These are phyloP conservation scores for Coprinopsis strossmayeri DNA, from an alignment of 768 basidiomycete genomes.

Conservation along the genomic window DNA sequence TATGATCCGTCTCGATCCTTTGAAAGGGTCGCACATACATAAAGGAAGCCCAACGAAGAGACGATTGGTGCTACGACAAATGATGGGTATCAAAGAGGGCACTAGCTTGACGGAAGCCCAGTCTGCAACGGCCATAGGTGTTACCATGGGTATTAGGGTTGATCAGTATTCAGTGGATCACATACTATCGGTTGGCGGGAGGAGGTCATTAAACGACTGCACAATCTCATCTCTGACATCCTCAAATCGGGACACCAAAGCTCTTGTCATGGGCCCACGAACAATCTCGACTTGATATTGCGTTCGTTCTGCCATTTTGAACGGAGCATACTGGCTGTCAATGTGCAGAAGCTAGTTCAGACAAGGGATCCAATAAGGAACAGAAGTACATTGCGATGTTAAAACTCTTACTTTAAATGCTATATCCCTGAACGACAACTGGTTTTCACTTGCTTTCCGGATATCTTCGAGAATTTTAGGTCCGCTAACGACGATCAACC, in stretches of 20 bases:
- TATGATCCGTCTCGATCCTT: neutral
- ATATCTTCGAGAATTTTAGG: slow-evolving; percentile 30
- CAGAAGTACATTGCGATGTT: neutral
- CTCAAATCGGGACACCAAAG: slow-evolving; percentile 3
- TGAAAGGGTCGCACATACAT: slow-evolving; percentile 26
- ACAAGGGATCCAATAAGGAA: neutral
- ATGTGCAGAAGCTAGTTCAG: slow-evolving; percentile 12
- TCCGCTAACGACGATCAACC: slow-evolving; percentile 31
- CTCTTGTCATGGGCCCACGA: slow-evolving; percentile 2
- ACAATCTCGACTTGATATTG: slow-evolving; percentile 7
- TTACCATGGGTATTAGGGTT: too few species aligned
- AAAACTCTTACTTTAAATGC: slow-evolving; percentile 14
- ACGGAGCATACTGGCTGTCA: slow-evolving; percentile 10
- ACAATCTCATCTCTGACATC: slow-evolving; percentile 10
- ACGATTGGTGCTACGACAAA: slow-evolving; percentile 37
- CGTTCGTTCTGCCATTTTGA: neutral
- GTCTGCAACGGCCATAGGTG: slow-evolving; percentile 2
- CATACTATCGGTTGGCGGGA: slow-evolving; percentile 18
- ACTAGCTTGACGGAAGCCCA: slow-evolving; percentile 20
- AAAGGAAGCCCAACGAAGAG: slow-evolving; percentile 43
- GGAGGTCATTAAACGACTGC: slow-evolving; percentile 2
- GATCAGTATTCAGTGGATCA: neutral
- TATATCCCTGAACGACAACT: slow-evolving; percentile 27
- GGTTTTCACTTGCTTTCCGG: slow-evolving; percentile 28
- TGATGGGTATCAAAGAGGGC: slow-evolving; percentile 24